A percentile compares a stretch with the other conserved stretches of the same genome.
Evolutionary conservation across 2,329 filamentous ascomycete genomes (phyloP).

Genomic region (Calcarisporium arbuscula): DNA sequence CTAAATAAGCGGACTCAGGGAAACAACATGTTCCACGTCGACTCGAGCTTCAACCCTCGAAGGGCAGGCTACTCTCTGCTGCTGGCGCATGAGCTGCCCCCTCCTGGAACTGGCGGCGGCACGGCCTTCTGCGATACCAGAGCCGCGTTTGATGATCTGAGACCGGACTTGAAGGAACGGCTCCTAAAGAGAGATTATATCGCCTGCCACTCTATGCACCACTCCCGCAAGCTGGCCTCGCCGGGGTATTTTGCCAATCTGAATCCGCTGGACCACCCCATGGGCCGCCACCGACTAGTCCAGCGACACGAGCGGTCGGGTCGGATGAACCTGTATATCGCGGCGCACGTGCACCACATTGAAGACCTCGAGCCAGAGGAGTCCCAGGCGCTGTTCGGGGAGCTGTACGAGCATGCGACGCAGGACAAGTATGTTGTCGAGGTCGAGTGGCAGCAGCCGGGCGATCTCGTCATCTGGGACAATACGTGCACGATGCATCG

Average conservation of each 20-base stretch:
- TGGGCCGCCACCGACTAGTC: constrained; percentile 40
- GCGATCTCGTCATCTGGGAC: constrained; percentile 53
- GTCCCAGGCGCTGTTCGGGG: constrained; percentile 28
- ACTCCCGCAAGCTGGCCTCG: constrained; percentile 44
- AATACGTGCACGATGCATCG: constrained; percentile 52
- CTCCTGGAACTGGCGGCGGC: constrained; percentile 37
- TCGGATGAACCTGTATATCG: constrained; percentile 47
- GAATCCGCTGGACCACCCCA: constrained; percentile 29
- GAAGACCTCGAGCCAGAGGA: constrained; percentile 32
- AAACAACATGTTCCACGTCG: constrained; percentile 48
- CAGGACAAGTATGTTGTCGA: constrained; percentile 39
- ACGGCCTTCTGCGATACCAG: constrained; percentile 49
- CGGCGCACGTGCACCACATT: constrained; percentile 46
- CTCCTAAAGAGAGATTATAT: constrained; percentile 35
- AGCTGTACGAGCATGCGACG: constrained; percentile 40
- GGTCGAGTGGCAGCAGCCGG: constrained; percentile 40
- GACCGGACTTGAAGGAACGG: constrained; percentile 23
- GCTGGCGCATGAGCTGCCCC: constrained; percentile 42
- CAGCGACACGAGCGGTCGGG: constrained; percentile 46
- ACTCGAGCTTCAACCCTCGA: constrained; percentile 49
- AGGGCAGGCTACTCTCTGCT: constrained; percentile 47
- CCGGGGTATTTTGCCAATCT: constrained; percentile 42
- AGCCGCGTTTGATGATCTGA: constrained; percentile 42
- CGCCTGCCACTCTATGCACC: constrained; percentile 43
- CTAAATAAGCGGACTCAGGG: too few species aligned